Conservation (phyloP, 2,329 filamentous ascomycete species). For the Talaromyces funiculosus region DNA sequence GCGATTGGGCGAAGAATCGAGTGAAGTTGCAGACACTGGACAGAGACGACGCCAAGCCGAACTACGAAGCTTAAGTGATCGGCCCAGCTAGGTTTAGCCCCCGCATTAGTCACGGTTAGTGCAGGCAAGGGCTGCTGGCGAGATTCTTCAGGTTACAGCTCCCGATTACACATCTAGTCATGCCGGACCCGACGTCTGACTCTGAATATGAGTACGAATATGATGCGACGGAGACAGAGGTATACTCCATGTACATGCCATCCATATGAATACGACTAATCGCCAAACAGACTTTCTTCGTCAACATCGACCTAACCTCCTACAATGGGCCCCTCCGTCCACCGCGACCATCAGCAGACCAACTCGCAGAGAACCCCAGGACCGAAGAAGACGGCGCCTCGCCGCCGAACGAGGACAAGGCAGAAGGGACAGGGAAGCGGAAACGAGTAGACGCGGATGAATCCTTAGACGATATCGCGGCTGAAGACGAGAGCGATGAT, state of each 20-base stretch:
- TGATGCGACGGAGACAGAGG: constrained; percentile 51
- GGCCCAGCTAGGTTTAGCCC: neutral
- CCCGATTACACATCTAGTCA: neutral
- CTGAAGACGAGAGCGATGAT: constrained; percentile 19
- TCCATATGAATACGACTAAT: neutral
- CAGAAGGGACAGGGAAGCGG: constrained; percentile 1
- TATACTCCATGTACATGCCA: constrained; percentile 18
- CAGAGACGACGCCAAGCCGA: neutral
- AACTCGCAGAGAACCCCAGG: neutral
- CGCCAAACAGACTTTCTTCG: constrained; percentile 49
- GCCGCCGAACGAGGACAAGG: constrained; percentile 27
- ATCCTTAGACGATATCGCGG: neutral
- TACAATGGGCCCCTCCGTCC: constrained; percentile 34
- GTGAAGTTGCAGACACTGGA: too few relatives aligned
- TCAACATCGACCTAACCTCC: constrained; percentile 55
- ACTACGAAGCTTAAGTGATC: neutral
- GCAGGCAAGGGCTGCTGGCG: neutral
- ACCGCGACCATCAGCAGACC: constrained; percentile 18
- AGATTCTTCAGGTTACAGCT: neutral
- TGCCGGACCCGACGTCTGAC: constrained; percentile 19
- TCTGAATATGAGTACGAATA: constrained; percentile 55
- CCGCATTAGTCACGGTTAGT: neutral
- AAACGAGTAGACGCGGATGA: neutral
- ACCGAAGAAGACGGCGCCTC: constrained; percentile 12
- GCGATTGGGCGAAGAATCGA: too few relatives aligned